Percentiles rank a stretch among this genome's conserved stretches.
These are phyloP conservation scores for Coprinellus micaceus DNA, from an alignment of 768 basidiomycete species.

Conservation along the genomic window DNA sequence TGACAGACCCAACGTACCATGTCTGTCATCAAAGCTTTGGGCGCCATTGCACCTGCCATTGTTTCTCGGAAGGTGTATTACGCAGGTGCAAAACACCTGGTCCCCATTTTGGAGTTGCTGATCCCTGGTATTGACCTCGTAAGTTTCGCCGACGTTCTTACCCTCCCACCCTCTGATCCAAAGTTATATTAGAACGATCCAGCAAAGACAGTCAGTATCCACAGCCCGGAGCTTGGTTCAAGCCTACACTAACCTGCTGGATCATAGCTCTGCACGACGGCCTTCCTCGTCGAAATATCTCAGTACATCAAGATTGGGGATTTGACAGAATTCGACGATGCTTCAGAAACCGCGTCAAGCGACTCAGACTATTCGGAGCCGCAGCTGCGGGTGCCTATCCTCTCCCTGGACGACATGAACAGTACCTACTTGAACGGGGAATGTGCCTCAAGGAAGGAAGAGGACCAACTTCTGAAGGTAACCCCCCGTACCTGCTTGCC, in stretches of 20 bases:
- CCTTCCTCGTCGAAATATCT: slow-evolving; percentile 70
- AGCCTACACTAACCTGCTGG: slow-evolving; percentile 5
- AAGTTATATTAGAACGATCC: slow-evolving; percentile 60
- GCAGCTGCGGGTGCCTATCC: slow-evolving; percentile 31
- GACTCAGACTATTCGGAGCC: slow-evolving; percentile 12
- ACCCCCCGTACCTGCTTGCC: background rate
- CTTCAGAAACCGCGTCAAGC: slow-evolving; percentile 10
- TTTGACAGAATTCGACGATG: slow-evolving; percentile 40
- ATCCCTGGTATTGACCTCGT: slow-evolving; percentile 87
- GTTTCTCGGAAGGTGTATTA: slow-evolving; percentile 79
- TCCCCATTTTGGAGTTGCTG: slow-evolving; percentile 74
- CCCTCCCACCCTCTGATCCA: slow-evolving; percentile 5
- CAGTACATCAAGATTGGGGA: slow-evolving; percentile 75
- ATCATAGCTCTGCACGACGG: slow-evolving; percentile 63
- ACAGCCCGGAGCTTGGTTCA: background rate
- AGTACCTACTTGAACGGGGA: slow-evolving; percentile 35
- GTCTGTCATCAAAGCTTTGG: slow-evolving; percentile 81
- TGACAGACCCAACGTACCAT: slow-evolving; percentile 79
- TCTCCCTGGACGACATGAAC: slow-evolving; percentile 36
- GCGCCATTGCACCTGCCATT: slow-evolving; percentile 75
- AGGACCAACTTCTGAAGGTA: slow-evolving; percentile 64
- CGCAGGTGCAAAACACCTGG: slow-evolving; percentile 75
- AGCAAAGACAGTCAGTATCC: slow-evolving; percentile 58
- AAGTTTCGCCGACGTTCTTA: slow-evolving; percentile 21
- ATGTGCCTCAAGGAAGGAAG: slow-evolving; percentile 53